Evolutionary conservation across 164 flowering plant genomes (phyloP).

Genomic region (Paratinospora sagittata): DNA sequence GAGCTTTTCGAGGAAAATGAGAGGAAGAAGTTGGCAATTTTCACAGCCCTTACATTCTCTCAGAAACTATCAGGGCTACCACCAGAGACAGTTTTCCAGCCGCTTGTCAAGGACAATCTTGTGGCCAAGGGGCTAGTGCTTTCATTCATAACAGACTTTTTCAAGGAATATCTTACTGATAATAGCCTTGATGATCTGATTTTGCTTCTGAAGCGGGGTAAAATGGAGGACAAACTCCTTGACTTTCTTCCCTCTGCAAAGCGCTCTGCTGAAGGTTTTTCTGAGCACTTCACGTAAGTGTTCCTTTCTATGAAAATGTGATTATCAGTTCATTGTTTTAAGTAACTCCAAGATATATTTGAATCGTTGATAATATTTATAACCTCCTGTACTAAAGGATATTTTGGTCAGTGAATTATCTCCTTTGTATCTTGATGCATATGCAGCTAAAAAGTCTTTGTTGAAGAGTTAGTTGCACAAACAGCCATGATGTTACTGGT

Average conservation of each 20-base stretch:
- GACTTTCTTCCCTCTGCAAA: conserved; percentile 82
- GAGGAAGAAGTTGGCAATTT: conserved; percentile 89
- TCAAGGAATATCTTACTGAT: conserved; percentile 90
- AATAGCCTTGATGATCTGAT: conserved; percentile 91
- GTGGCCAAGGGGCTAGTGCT: conserved; percentile 95
- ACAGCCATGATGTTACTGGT: background rate
- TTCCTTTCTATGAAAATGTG: conserved; percentile 8
- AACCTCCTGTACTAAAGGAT: too few species aligned
- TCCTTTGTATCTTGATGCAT: background rate
- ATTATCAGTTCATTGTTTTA: background rate
- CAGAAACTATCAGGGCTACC: conserved; percentile 97
- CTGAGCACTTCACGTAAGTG: conserved; percentile 92
- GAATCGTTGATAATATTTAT: background rate
- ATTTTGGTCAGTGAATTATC: background rate
- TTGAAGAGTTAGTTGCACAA: background rate
- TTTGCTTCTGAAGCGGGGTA: conserved; percentile 80
- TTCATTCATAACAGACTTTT: conserved; percentile 82
- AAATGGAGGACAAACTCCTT: conserved; percentile 88
- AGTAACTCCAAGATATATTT: background rate
- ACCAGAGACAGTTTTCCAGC: conserved; percentile 98
- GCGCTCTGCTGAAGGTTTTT: conserved; percentile 74
- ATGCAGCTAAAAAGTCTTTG: background rate
- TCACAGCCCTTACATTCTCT: conserved; percentile 95
- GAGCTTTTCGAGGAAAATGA: conserved; percentile 97
- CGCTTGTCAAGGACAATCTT: conserved; percentile 91